A percentile compares a stretch with the other conserved stretches of the same genome.
These are phyloP conservation scores for Neostapfia colusana DNA, from an alignment of 176 grass and related monocot genomes.

Conservation along the genomic window DNA sequence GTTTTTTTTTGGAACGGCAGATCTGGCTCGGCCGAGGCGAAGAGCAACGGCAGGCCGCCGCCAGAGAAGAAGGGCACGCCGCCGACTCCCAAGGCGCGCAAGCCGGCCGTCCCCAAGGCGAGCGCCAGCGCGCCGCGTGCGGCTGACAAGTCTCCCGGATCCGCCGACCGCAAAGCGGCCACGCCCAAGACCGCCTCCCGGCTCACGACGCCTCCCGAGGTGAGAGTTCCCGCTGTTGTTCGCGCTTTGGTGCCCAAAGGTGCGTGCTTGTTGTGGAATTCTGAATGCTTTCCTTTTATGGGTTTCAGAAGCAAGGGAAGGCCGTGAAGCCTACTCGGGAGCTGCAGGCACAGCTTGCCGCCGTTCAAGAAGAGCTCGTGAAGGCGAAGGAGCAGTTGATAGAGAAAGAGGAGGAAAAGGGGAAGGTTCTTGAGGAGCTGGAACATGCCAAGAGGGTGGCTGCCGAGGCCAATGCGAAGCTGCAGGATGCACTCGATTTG, in stretches of 20 bases:
- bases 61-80: slow-evolving; percentile 57
- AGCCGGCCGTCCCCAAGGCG: slow-evolving; percentile 48
- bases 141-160: slow-evolving; percentile 51
- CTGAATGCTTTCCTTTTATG: background rate
- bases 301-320: slow-evolving; percentile 60
- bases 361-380: slow-evolving; percentile 51
- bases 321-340: slow-evolving; percentile 44
- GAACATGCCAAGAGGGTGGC: slow-evolving; percentile 52
- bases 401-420: slow-evolving; percentile 65
- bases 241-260: background rate
- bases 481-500: slow-evolving; percentile 43
- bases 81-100: slow-evolving; percentile 58
- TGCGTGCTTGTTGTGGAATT: slow-evolving; percentile 28
- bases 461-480: slow-evolving; percentile 70
- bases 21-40: slow-evolving; percentile 64
- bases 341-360: slow-evolving; percentile 55
- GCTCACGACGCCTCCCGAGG: slow-evolving; percentile 48
- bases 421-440: slow-evolving; percentile 56
- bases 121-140: slow-evolving; percentile 30
- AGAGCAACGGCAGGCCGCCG: slow-evolving; percentile 47
- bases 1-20: slow-evolving; percentile 25
- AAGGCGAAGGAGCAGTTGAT: slow-evolving; percentile 61
- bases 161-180: slow-evolving; percentile 50
- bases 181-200: slow-evolving; percentile 52
- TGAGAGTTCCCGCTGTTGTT: background rate